A percentile compares a stretch with the other conserved stretches of the same genome.
phyloP scores from a whole-genome alignment of 73 alveolate species.

The Paramecium biaurelia region DNA sequence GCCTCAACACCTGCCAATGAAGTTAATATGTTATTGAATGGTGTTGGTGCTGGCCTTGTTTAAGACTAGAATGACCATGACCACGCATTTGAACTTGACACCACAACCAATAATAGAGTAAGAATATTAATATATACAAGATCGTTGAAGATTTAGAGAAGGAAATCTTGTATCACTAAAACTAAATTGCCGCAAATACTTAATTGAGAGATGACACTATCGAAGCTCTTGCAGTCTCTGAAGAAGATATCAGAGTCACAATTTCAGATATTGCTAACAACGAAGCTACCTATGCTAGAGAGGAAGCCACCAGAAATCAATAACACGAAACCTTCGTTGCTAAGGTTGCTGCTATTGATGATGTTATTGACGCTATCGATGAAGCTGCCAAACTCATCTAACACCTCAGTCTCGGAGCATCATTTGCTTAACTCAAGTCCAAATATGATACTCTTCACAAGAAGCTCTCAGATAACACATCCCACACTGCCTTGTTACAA shows the following conservation, averaged over 20 bases:
- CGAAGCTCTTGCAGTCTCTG: slow-evolving; percentile 41
- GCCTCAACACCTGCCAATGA: slow-evolving; percentile 55
- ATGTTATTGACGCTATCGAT: slow-evolving; percentile 60
- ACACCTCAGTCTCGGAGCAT: slow-evolving; percentile 56
- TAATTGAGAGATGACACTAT: slow-evolving; percentile 50
- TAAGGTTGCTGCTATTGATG: slow-evolving; percentile 50
- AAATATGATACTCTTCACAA: slow-evolving; percentile 51
- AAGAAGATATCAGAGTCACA: slow-evolving; percentile 33
- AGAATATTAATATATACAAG: not conserved
- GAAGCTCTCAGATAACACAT: slow-evolving; percentile 48
- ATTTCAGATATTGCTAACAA: slow-evolving; percentile 41
- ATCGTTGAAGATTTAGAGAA: slow-evolving; percentile 15
- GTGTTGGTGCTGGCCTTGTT: slow-evolving; percentile 44
- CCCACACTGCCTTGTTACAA: slow-evolving; percentile 52
- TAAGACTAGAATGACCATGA: slow-evolving; percentile 34
- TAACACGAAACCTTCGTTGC: slow-evolving; percentile 43
- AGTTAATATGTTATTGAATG: slow-evolving; percentile 35
- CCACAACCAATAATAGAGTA: not conserved
- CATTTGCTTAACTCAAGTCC: slow-evolving; percentile 57
- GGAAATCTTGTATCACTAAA: slow-evolving; percentile 13
- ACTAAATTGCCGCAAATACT: slow-evolving; percentile 14
- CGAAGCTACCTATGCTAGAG: slow-evolving; percentile 55
- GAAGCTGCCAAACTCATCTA: slow-evolving; percentile 61
- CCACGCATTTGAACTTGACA: slow-evolving; percentile 15
- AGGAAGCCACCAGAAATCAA: slow-evolving; percentile 43